A percentile compares a stretch with the other conserved stretches of the same genome.
Evolutionary conservation across 805 yeast species (phyloP).

Genomic region (Suhomyces sp.): DNA sequence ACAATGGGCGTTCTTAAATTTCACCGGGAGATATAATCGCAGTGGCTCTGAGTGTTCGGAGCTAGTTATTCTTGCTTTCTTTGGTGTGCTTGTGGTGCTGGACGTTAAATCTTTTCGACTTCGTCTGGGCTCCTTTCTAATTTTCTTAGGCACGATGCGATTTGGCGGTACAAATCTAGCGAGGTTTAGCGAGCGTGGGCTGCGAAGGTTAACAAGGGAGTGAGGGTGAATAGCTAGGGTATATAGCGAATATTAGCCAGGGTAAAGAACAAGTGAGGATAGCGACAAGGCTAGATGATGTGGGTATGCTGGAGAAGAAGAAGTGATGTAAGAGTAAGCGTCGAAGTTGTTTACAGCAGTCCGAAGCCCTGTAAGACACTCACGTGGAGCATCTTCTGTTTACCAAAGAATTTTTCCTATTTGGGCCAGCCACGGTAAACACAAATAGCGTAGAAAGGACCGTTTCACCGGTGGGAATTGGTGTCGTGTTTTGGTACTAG

Average conservation of each 20-base stretch:
- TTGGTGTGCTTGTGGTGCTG: not conserved
- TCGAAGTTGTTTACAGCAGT: not conserved
- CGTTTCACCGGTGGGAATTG: not conserved
- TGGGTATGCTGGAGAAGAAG: not conserved
- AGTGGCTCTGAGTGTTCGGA: not conserved
- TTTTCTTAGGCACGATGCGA: not conserved
- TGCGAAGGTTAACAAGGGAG: not conserved
- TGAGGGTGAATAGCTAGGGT: not conserved
- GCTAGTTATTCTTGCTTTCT: not conserved
- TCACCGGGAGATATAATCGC: not conserved
- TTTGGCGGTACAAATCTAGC: not conserved
- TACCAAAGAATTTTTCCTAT: conserved; percentile 10
- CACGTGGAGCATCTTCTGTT: not conserved
- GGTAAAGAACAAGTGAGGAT: not conserved
- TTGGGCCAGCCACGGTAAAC: conserved; percentile 3
- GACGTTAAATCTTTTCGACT: not conserved
- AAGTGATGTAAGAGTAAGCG: not conserved
- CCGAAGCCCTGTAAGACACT: not conserved
- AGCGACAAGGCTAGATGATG: not conserved
- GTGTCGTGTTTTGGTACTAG: not conserved
- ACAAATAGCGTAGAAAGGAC: not conserved
- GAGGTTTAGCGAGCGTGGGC: not conserved
- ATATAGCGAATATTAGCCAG: not conserved
- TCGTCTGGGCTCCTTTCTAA: not conserved
- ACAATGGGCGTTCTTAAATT: not conserved